phyloP scores from a whole-genome alignment of 179 eudicot genomes.

The Pouteria campechiana region DNA sequence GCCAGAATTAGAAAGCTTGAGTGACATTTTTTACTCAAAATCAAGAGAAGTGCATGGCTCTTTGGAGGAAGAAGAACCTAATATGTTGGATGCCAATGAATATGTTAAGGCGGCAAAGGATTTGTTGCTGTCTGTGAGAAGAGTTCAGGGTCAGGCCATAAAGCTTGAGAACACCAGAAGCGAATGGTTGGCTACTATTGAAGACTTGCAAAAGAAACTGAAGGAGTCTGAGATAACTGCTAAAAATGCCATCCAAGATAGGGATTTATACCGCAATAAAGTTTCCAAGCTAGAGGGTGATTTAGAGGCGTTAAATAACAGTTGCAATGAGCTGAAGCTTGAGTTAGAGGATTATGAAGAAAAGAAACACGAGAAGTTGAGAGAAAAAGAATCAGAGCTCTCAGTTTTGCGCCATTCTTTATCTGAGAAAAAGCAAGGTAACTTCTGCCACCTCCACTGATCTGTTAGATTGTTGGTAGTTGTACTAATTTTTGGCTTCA shows the following conservation, averaged over 20 bases:
- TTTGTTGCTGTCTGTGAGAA: conserved; percentile 37
- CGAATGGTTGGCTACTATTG: conserved; percentile 16
- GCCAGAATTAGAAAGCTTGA: conserved; percentile 14
- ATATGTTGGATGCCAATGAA: conserved; percentile 11
- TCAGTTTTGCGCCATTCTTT: conserved; percentile 25
- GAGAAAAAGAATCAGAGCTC: conserved; percentile 49
- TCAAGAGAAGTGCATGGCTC: conserved; percentile 9
- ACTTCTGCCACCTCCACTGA: not conserved
- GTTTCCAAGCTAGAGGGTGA: conserved; percentile 54
- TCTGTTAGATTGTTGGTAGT: too few species aligned
- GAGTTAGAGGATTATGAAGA: conserved; percentile 41
- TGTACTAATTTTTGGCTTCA: not conserved
- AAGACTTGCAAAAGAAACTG: conserved; percentile 39
- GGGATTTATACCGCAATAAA: conserved; percentile 27
- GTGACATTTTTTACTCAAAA: conserved; percentile 5
- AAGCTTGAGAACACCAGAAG: conserved; percentile 28
- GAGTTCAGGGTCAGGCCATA: conserved; percentile 28
- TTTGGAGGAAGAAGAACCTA: conserved; percentile 7
- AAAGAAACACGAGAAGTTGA: conserved; percentile 28
- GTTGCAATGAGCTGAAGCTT: conserved; percentile 37
- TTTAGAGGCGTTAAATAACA: conserved; percentile 31
- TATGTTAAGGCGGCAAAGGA: conserved; percentile 23
- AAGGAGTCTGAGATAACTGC: conserved; percentile 23
- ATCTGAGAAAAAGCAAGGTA: conserved; percentile 40
- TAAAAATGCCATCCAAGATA: conserved; percentile 40